phyloP scores from a whole-genome alignment of 225 moss, liverwort and hornwort genomes.

The Physcomitrellopsis africana region DNA sequence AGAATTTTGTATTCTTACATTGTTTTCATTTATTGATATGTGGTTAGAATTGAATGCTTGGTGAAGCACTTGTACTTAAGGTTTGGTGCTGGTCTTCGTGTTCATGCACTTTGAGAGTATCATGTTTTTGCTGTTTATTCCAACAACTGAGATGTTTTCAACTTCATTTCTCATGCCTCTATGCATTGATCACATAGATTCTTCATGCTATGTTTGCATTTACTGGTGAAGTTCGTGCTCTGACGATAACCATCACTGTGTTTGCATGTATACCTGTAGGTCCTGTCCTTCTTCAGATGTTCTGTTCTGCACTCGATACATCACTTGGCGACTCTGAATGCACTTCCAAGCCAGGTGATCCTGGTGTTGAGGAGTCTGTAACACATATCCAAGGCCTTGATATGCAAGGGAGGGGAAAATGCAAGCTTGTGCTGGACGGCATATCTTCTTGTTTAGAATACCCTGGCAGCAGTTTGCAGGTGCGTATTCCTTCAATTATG shows the following conservation, averaged over 20 bases:
- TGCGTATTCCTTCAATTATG: constrained; percentile 24
- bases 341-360: constrained; percentile 36
- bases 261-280: constrained; percentile 33
- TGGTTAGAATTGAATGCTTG: constrained; percentile 9
- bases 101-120: constrained; percentile 15
- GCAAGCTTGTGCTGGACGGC: constrained; percentile 58
- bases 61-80: constrained; percentile 16
- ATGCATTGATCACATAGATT: neutral
- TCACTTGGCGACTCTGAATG: constrained; percentile 40
- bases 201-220: constrained; percentile 3
- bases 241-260: constrained; percentile 9
- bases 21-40: neutral
- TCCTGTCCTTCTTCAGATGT: constrained; percentile 46
- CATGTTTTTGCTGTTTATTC: neutral
- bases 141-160: neutral
- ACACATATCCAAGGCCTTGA: constrained; percentile 26
- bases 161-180: neutral
- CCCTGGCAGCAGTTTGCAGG: constrained; percentile 70
- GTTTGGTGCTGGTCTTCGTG: constrained; percentile 11
- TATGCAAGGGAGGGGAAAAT: constrained; percentile 37
- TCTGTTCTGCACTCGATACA: constrained; percentile 48
- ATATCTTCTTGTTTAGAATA: constrained; percentile 69
- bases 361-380: constrained; percentile 27
- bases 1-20: constrained; percentile 16
- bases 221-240: neutral